A percentile compares a stretch with the other conserved stretches of the same genome.
Conservation (phyloP, 1,284 basidiomycete species). For the Pseudozyma pruni region DNA sequence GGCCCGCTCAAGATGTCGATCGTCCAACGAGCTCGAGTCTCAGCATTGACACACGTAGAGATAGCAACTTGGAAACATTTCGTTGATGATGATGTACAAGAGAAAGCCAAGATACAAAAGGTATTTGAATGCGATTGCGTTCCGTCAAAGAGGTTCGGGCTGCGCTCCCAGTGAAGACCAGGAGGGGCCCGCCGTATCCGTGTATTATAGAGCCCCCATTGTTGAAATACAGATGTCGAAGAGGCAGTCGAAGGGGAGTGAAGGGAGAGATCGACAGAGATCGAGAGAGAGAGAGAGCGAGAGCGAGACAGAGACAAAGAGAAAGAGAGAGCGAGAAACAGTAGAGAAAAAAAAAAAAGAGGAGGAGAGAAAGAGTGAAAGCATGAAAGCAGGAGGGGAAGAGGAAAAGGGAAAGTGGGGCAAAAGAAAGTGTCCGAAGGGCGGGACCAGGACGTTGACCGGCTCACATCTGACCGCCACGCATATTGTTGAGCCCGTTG, state of each 20-base stretch:
- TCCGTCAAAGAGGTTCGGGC: slow-evolving; percentile 19
- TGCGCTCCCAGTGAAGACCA: background rate
- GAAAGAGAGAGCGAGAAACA: slow-evolving; percentile 7
- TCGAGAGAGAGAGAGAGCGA: slow-evolving; percentile 3
- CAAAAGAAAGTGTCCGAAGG: background rate
- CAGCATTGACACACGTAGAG: no score
- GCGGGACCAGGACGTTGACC: background rate
- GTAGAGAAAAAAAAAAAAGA: slow-evolving; percentile 5
- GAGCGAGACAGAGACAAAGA: slow-evolving; percentile 8
- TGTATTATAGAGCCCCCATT: slow-evolving; percentile 31
- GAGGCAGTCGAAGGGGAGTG: background rate
- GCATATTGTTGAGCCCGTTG: slow-evolving; percentile 27
- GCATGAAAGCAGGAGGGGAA: background rate
- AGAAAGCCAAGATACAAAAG: slow-evolving; percentile 33
- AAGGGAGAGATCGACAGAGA: no score
- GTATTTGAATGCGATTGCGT: slow-evolving; percentile 12
- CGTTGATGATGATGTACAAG: slow-evolving; percentile 1
- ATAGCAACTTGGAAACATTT: background rate
- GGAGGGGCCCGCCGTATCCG: slow-evolving; percentile 21
- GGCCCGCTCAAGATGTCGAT: no score
- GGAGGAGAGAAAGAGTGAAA: background rate
- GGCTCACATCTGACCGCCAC: slow-evolving; percentile 30
- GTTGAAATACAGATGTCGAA: slow-evolving; percentile 24
- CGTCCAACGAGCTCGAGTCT: no score
- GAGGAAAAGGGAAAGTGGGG: background rate